Conservation (phyloP, 805 yeast species). For the Candida maris region DNA sequence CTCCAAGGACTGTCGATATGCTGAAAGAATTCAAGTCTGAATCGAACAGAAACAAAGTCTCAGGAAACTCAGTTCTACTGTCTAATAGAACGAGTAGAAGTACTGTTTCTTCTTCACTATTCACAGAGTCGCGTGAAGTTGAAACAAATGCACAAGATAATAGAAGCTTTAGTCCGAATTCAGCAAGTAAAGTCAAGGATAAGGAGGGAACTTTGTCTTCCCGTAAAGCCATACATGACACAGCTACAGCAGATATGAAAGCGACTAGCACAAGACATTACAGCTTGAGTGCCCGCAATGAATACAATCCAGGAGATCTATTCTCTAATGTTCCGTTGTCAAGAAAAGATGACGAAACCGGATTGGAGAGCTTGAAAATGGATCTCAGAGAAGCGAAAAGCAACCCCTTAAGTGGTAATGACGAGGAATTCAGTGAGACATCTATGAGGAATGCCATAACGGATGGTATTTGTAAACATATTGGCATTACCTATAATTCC, state of each 20-base stretch:
- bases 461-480: conserved; percentile 62
- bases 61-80: not conserved
- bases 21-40: not conserved
- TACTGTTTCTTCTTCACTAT: too few species aligned
- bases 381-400: conserved; percentile 29
- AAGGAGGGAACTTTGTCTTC: too few species aligned
- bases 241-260: not conserved
- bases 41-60: too few species aligned
- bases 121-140: too few species aligned
- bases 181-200: too few species aligned
- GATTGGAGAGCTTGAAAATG: conserved; percentile 4
- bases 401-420: conserved; percentile 45
- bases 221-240: too few species aligned
- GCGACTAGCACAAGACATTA: conserved; percentile 41
- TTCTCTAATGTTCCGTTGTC: conserved; percentile 72
- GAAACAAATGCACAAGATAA: too few species aligned
- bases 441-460: conserved; percentile 60
- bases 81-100: not conserved
- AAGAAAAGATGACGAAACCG: conserved; percentile 9
- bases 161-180: too few species aligned
- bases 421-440: conserved; percentile 70
- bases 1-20: not conserved
- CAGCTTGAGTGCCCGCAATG: conserved; percentile 50
- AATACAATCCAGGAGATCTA: conserved; percentile 79
- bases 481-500: conserved; percentile 54